Base-by-base conservation (phyloP, 129 eudicot species). In the Helichrysum umbraculigerum region DNA sequence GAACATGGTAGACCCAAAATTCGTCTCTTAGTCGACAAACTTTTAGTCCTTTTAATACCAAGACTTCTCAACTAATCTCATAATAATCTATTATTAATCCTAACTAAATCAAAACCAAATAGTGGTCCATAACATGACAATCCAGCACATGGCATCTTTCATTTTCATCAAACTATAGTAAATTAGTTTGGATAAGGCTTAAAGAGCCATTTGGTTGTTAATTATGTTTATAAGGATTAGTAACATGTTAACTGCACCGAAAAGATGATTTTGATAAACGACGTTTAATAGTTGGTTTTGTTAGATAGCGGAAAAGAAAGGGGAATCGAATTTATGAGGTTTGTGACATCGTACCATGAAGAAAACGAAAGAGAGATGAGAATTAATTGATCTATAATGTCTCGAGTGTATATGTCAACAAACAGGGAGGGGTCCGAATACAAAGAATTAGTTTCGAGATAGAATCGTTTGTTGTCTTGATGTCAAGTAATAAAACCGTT, bases 1-100 rank as follows among this genome's bases (percentile, higher is more conserved):
- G 86, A 88, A 86, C 90, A 88, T 86, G 93, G 93, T 81, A 78
- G 93, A 86, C 47, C 86, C 86, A 63, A 11, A 2, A 41, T 52
- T 28, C 71, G 83, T 79, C 76, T 44, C 74, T 47, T 54, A 62
- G 81, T 79, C 68, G 35, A 82, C 81, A 79, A 64, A 81, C 72
- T 34, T 47, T 21, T 32, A 63, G 54, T 69, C 57, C 41, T 60
- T 44, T 57, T 60, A 59, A 61, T 70, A 41, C 71, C 5, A 78
- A 78, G 72, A 61, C 77, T 22, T 71, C 34, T 41, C 77, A 89
- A 81, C 89, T 76, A 85, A 83, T 78, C 82, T 82, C 86, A 87
- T 83, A 81, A 85, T 83, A 6, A 60, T 12, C 50, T 41, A 41
- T 3, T 8, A 71, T 70, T 70, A 78, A 70, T 60, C 71, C 63